Evolutionary conservation across 768 basidiomycete genomes (phyloP).

Genomic region (Phanerochaete sordida): DNA sequence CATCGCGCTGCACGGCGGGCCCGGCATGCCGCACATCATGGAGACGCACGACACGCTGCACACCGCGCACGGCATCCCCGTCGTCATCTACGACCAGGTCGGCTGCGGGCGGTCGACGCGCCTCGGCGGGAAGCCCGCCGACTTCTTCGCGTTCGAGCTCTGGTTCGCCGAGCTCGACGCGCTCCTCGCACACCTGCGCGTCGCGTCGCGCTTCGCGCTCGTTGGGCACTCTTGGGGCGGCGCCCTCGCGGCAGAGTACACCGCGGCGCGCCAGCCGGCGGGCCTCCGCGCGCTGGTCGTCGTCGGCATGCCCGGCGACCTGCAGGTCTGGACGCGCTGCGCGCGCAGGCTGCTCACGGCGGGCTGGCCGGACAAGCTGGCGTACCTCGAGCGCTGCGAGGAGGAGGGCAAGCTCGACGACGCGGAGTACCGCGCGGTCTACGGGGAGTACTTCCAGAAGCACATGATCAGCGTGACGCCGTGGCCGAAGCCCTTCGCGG

Average conservation of each 20-base stretch:
- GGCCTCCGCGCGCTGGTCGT: slow-evolving; percentile 32
- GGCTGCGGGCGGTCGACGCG: slow-evolving; percentile 54
- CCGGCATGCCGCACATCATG: slow-evolving; percentile 38
- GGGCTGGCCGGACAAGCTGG: slow-evolving; percentile 29
- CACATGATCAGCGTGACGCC: slow-evolving; percentile 26
- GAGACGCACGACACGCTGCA: slow-evolving; percentile 34
- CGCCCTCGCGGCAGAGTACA: slow-evolving; percentile 39
- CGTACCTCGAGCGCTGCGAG: slow-evolving; percentile 28
- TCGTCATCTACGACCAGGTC: slow-evolving; percentile 52
- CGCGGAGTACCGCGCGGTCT: slow-evolving; percentile 29
- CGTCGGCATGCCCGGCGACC: slow-evolving; percentile 24
- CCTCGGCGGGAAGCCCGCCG: slow-evolving; percentile 42
- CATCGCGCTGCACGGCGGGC: slow-evolving; percentile 52
- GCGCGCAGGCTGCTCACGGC: slow-evolving; percentile 18
- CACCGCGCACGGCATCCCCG: slow-evolving; percentile 33
- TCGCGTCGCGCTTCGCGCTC: slow-evolving; percentile 39
- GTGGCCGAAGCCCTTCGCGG: slow-evolving; percentile 24
- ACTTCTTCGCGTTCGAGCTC: slow-evolving; percentile 49
- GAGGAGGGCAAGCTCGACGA: slow-evolving; percentile 24
- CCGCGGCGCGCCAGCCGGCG: slow-evolving; percentile 23
- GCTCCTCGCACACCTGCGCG: slow-evolving; percentile 40
- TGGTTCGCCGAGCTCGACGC: slow-evolving; percentile 47
- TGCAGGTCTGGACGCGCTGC: slow-evolving; percentile 26
- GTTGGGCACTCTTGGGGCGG: slow-evolving; percentile 42
- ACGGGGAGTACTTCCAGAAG: slow-evolving; percentile 24